Evolutionary conservation across 331 rosid species (phyloP), one percentile per base, ranked within the genome.

Genomic region (Acacia concinna): DNA sequence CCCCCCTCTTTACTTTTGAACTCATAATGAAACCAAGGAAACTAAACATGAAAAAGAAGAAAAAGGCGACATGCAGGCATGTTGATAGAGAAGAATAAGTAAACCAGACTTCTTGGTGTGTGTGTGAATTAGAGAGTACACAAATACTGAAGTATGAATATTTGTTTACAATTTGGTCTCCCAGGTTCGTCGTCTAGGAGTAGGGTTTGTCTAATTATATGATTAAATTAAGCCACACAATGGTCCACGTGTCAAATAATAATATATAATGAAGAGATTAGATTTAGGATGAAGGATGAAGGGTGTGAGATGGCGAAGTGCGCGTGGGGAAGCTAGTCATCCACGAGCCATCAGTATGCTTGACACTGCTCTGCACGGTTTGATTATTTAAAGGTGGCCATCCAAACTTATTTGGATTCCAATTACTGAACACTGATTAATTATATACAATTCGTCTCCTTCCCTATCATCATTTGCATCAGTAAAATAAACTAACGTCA

Each of bases 281-380:
- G 15, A 15, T 43, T n/a, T 1, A 25, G 35, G 37, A 43, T 23
- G 74, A 43, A 68, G 74, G 60, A 52, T n/a, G 37, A 6, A 25
- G 54, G 6, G 13, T 25, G 18, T 68, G 54, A 23, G 30, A 17
- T 25, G 47, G 2, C 49, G 56, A 41, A 43, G 37, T 21, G 56
- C 74, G 20, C 57, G 74, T 41, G 74, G 74, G 54, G 23, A 69
- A 25, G 37, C 74, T 41, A 13, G 74, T 35, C 74, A 41, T 13
- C 51, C 74, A 69, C 74, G 56, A 41, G 74, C 62, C 40, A 38
- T 21, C 8, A 18, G 28, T 10, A 63, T 34, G 65, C 47, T 72
- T 0, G 21, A 66, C 25, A 9, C 51, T 41, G 84, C 52, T 77
- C 51, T 78, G 30, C 88, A 68, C 66, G 81, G 35, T 79, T 38